Base-by-base conservation (phyloP, 352 stramenopile genomes). In the Saprolegnia diclina region DNA sequence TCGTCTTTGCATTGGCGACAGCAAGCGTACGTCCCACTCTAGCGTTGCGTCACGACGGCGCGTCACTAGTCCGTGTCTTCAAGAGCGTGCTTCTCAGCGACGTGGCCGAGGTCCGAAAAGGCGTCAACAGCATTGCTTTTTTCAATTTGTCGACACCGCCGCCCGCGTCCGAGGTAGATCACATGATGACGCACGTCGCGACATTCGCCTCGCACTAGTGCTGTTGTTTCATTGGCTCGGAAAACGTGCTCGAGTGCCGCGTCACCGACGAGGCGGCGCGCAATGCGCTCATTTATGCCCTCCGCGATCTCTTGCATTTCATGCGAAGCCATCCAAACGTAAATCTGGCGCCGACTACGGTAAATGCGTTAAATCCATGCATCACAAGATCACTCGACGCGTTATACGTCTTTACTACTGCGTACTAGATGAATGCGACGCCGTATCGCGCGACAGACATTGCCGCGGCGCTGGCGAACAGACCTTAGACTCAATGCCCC, bases 41-140 rank as follows among this genome's bases (percentile, higher is more conserved):
- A 38, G 52, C 32, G 16, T 16, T 35, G 29, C 29, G 29, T 35
- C 29, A 35, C 5, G 29, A 5, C 29, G 29, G 29, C 29, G 29
- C 29, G 29, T 35, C 29, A 35, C 11, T 59, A 59, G 52, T 4
- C 16, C 16, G 52, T 19, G 52, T 59, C 11, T 24, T 59, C 26
- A 65, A 65, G 54, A 40, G 57, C 14, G 40, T 65, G 6, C 18
- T 16, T 13, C 40, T 65, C 40, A 22, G 16, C 57, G 57, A 65
- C 45, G 35, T 65, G 9, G 57, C 16, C 10, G 57, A 65, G 26
- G 32, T 65, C 22, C 57, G 57, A 3, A 53, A 53, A 22, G 57
- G 57, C 18, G n/a, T 65, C 57, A 65, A 65, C 45, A 65, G 29
- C 9, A 11, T 46, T 18, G 57, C 9, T 1, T 65, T 65, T n/a